Base-by-base conservation (phyloP, 768 basidiomycete species). In the Lyophyllum shimeji region DNA sequence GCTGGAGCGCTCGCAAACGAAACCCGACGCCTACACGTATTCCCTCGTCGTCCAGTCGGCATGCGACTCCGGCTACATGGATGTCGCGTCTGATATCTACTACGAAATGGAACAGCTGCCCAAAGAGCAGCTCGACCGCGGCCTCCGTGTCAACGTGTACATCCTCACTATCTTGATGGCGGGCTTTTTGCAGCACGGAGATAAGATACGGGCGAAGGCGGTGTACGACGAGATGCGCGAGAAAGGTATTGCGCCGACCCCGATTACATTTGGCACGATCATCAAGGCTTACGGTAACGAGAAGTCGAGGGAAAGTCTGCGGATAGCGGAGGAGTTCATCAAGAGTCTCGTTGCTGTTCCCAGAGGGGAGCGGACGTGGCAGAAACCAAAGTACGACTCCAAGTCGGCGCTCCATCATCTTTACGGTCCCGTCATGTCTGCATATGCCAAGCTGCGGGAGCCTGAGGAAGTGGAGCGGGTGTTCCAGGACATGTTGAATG, bases 31-130 rank as follows among this genome's bases (percentile, higher is more conserved):
- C 4, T 76, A 80, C 61, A 86, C 90, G 0, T 96, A 88, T 67
- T 77, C 88, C 1, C 74, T 90, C 45, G 73, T 93, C 47, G 84
- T 95, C 33, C 89, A 91, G 65, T 87, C 89, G 0, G 89, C 94
- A 11, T 89, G 89, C 65, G 89, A 94, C 62, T 74, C 83, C 17
- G 82, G 85, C 5, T 66, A 78, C 52, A 83, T 94, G 79, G 72
- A 75, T 12, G 67, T 81, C 7, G 93, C 93, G 5, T 67, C 74
- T 47, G 76, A 84, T n/a, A 74, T 96, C 20, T 87, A 88, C 64
- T 66, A 70, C 34, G 79, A 89, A 67, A 84, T 96, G 82, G 83
- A 87, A 54, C 60, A 63, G n/a, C 66, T 74, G n/a, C 63, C 72
- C 20, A 7, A 23, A 29, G 64, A 69, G 44, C 60, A 71, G 11